Percentiles rank a stretch among this genome's conserved stretches.
phyloP scores from a whole-genome alignment of 495 filamentous ascomycete species.

The Penicillium turbatum region DNA sequence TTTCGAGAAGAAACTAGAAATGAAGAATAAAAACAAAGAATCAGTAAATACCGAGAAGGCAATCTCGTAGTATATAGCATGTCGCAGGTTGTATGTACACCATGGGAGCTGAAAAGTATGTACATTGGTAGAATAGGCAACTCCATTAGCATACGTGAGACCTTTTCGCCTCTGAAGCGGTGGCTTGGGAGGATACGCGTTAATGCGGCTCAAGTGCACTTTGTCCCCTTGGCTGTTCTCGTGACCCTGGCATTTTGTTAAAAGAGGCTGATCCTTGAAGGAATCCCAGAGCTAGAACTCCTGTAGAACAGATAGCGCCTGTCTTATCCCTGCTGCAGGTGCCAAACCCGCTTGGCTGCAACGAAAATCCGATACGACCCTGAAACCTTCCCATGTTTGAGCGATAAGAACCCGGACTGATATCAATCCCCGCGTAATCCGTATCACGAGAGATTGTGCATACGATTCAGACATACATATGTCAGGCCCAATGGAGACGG shows the following conservation, averaged over 20 bases:
- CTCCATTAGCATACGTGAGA: not conserved
- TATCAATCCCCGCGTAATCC: conserved; percentile 1
- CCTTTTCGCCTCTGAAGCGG: not conserved
- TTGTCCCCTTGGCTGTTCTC: not conserved
- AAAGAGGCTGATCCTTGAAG: not conserved
- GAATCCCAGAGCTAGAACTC: not conserved
- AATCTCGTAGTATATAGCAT: too few relatives aligned
- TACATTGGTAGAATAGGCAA: not conserved
- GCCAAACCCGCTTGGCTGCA: not conserved
- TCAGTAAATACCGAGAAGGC: too few relatives aligned
- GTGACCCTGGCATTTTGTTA: not conserved
- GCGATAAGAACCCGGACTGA: not conserved
- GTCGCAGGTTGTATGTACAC: too few relatives aligned
- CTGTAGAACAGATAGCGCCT: not conserved
- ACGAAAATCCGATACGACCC: not conserved
- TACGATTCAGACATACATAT: not conserved
- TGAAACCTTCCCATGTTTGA: not conserved
- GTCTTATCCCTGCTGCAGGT: not conserved
- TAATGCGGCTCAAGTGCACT: not conserved
- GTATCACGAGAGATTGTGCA: not conserved
- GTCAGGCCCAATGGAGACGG: not conserved
- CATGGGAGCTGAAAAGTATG: too few relatives aligned
- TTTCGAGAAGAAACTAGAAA: too few relatives aligned
- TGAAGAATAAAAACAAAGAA: too few relatives aligned
- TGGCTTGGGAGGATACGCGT: not conserved